phyloP scores from a whole-genome alignment of 2,329 filamentous ascomycete species.

The Tetracladium maxilliforme region DNA sequence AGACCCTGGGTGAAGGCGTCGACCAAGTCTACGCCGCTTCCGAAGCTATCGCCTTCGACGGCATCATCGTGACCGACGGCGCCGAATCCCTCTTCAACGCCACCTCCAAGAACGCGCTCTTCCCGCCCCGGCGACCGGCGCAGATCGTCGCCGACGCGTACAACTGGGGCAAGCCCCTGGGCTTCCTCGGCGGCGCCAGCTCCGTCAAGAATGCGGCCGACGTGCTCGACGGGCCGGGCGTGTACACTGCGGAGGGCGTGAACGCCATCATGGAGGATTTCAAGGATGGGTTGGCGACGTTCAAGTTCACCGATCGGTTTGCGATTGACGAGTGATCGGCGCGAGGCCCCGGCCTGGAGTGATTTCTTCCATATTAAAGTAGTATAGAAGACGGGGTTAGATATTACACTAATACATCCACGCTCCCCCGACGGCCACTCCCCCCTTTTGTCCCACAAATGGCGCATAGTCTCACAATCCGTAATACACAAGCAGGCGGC shows the following conservation, averaged over 20 bases:
- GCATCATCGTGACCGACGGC: conserved; percentile 42
- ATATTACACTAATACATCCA: no score
- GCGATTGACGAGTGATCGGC: conserved; percentile 32
- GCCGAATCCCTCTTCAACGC: conserved; percentile 34
- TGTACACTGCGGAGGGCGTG: conserved; percentile 19
- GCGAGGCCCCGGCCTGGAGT: neutral
- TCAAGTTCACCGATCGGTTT: conserved; percentile 53
- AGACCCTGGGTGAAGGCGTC: conserved; percentile 36
- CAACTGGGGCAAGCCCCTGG: conserved; percentile 57
- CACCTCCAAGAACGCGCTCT: conserved; percentile 33
- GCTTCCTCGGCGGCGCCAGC: conserved; percentile 32
- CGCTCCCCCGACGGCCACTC: no score
- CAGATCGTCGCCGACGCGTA: conserved; percentile 50
- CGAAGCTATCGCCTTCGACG: conserved; percentile 48
- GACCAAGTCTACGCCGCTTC: conserved; percentile 50
- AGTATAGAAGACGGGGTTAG: no score
- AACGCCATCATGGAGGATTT: conserved; percentile 26
- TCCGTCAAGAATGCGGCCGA: conserved; percentile 5
- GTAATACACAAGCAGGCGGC: no score
- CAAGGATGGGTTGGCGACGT: conserved; percentile 44
- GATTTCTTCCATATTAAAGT: no score
- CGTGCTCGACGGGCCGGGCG: conserved; percentile 25
- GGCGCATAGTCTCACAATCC: no score
- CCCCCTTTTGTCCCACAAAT: no score
- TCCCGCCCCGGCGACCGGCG: conserved; percentile 44